Evolutionary conservation across 441 rosid species (phyloP).

Genomic region (Euphorbia schlechtendalii): DNA sequence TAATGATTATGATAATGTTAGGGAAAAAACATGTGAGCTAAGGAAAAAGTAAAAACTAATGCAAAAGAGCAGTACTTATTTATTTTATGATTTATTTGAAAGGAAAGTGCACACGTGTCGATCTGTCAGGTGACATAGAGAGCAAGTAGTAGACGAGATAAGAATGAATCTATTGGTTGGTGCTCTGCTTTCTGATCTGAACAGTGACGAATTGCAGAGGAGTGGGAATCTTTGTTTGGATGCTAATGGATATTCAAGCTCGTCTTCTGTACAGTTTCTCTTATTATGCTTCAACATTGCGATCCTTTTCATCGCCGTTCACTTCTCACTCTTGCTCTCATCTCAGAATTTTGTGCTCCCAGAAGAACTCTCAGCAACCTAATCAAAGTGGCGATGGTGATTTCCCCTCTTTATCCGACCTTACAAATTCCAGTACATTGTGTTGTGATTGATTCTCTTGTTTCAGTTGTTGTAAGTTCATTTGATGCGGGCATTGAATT

Average conservation of each 20-base stretch:
- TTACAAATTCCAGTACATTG: background rate
- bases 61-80: too few relatives aligned
- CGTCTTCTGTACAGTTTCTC: constrained; percentile 24
- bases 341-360: constrained; percentile 39
- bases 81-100: too few relatives aligned
- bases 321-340: constrained; percentile 13
- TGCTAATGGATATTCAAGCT: constrained; percentile 48
- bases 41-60: too few relatives aligned
- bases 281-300: constrained; percentile 19
- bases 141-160: background rate
- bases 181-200: background rate
- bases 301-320: constrained; percentile 16
- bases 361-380: constrained; percentile 30
- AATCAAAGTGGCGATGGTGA: constrained; percentile 30
- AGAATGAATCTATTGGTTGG: constrained; percentile 5
- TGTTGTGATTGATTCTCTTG: background rate
- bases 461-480: background rate
- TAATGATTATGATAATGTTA: too few relatives aligned
- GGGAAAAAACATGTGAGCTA: too few relatives aligned
- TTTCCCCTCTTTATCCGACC: background rate
- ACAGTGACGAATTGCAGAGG: too few relatives aligned
- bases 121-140: background rate
- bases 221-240: constrained; percentile 8
- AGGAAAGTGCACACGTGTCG: background rate
- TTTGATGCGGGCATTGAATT: background rate